These are phyloP conservation scores for Salvia hispanica DNA, from an alignment of 257 asterid genomes.

Conservation along the genomic window DNA sequence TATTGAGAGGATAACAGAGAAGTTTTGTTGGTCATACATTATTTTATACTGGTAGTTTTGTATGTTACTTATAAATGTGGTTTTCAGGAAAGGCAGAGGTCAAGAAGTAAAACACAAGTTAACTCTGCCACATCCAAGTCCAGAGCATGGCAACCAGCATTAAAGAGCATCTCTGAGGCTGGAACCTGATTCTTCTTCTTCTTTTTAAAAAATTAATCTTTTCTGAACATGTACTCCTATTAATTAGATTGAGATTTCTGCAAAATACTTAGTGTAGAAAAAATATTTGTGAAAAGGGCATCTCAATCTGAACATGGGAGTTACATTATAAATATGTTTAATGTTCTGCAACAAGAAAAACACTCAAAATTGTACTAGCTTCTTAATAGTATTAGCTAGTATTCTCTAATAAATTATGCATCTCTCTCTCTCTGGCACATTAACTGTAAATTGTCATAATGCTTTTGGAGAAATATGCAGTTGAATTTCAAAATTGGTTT, in stretches of 20 bases:
- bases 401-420: conserved; percentile 4
- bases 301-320: conserved; percentile 21
- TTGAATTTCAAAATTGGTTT: background rate
- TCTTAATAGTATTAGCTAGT: background rate
- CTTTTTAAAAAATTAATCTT: background rate
- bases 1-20: conserved; percentile 16
- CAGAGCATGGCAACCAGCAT: conserved; percentile 78
- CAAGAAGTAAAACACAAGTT: conserved; percentile 45
- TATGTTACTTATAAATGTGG: background rate
- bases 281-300: background rate
- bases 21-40: conserved; percentile 26
- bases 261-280: conserved; percentile 21
- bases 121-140: conserved; percentile 51
- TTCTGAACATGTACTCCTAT: conserved; percentile 1
- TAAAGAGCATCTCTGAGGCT: conserved; percentile 82
- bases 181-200: conserved; percentile 44
- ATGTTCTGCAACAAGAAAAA: conserved; percentile 11
- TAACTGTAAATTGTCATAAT: background rate
- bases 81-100: conserved; percentile 47
- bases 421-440: background rate
- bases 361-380: conserved; percentile 19
- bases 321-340: conserved; percentile 28
- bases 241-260: conserved; percentile 35
- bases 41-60: background rate
- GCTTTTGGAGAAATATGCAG: background rate